Conservation (phyloP, 306 rosid genomes). For the Potentilla sterilis region DNA sequence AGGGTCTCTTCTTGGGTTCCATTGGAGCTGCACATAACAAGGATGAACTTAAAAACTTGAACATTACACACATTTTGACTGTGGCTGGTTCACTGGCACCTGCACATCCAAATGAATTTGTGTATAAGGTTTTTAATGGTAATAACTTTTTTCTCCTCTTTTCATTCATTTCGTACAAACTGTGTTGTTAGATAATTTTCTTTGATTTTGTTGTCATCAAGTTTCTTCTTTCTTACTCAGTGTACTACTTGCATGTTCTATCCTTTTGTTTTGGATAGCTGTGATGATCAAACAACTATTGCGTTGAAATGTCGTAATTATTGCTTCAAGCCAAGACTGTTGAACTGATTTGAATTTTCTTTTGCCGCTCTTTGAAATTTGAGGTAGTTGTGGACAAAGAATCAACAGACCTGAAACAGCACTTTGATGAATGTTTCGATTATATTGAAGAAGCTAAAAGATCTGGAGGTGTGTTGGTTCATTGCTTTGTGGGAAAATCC, state of each 20-base stretch:
- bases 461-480: slow-evolving; percentile 64
- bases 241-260: not conserved
- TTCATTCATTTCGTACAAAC: not conserved
- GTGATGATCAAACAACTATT: not conserved
- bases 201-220: not conserved
- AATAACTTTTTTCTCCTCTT: slow-evolving; percentile 12
- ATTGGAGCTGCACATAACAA: slow-evolving; percentile 60
- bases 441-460: slow-evolving; percentile 72
- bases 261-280: not conserved
- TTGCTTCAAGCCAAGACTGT: slow-evolving; percentile 18
- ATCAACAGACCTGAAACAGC: slow-evolving; percentile 43
- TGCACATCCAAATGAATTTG: slow-evolving; percentile 52
- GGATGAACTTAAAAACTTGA: slow-evolving; percentile 46
- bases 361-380: slow-evolving; percentile 38
- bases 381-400: slow-evolving; percentile 64
- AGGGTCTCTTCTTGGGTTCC: slow-evolving; percentile 89
- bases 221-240: not conserved
- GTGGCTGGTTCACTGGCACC: slow-evolving; percentile 53
- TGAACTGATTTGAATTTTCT: slow-evolving; percentile 26
- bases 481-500: slow-evolving; percentile 82
- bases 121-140: slow-evolving; percentile 59
- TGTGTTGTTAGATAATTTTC: not conserved
- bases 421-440: slow-evolving; percentile 68
- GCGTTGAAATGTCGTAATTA: not conserved
- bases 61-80: slow-evolving; percentile 75